A percentile compares a stretch with the other conserved stretches of the same genome.
These are phyloP conservation scores for Trichoderma sp. DNA, from an alignment of 2,329 filamentous ascomycete species.

Conservation along the genomic window DNA sequence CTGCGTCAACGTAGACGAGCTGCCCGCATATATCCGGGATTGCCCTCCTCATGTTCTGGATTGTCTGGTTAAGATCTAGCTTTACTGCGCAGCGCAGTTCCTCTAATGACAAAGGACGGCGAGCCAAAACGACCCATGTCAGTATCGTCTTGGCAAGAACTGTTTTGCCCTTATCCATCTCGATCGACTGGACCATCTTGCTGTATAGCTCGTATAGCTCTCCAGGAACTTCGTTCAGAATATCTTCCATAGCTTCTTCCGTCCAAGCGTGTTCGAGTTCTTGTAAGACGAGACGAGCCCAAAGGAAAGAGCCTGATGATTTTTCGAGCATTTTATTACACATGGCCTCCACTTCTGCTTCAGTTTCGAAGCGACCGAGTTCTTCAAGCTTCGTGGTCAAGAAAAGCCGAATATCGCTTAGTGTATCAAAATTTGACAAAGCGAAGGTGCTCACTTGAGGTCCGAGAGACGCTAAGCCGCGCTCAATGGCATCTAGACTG, in stretches of 20 bases:
- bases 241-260: conserved; percentile 10
- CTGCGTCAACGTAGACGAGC: conserved; percentile 2
- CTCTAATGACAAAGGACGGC: not conserved
- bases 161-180: not conserved
- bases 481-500: conserved; percentile 1
- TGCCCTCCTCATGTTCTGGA: not conserved
- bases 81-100: conserved; percentile 13
- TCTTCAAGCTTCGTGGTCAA: not conserved
- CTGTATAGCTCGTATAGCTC: not conserved
- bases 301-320: conserved; percentile 18
- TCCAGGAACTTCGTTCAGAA: not conserved
- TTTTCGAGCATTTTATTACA: conserved; percentile 13
- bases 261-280: conserved; percentile 17
- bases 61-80: conserved; percentile 7
- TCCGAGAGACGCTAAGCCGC: not conserved
- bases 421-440: not conserved
- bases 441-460: not conserved
- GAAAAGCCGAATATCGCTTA: not conserved
- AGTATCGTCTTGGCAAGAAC: conserved; percentile 4
- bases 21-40: conserved; percentile 2
- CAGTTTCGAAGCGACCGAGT: not conserved
- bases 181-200: conserved; percentile 1
- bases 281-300: conserved; percentile 18
- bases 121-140: conserved; percentile 11
- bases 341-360: not conserved